Conservation (phyloP, 2,329 filamentous ascomycete species). For the Trichoderma atrobrunneum region DNA sequence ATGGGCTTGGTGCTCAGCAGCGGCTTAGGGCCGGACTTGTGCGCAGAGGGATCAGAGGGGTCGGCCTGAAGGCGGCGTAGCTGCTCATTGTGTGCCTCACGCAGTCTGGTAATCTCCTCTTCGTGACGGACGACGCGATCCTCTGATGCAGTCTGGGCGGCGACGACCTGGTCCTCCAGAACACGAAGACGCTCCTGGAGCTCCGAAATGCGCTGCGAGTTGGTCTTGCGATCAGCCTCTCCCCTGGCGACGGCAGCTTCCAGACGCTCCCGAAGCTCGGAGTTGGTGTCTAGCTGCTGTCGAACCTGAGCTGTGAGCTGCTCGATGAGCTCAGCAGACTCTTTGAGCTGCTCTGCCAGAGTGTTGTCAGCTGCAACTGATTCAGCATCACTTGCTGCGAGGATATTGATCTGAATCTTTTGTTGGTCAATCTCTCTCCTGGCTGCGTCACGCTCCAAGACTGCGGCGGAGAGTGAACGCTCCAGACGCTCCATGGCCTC, state of each 20-base stretch:
- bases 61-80: conserved; percentile 72
- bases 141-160: conserved; percentile 82
- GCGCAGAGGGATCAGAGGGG: conserved; percentile 31
- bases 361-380: conserved; percentile 59
- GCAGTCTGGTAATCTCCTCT: conserved; percentile 73
- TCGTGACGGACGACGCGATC: conserved; percentile 81
- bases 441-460: conserved; percentile 71
- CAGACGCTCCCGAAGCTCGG: conserved; percentile 70
- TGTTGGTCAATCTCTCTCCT: conserved; percentile 62
- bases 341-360: conserved; percentile 66
- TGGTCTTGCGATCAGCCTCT: conserved; percentile 77
- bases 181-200: conserved; percentile 77
- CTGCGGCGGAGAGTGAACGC: conserved; percentile 64
- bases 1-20: conserved; percentile 41
- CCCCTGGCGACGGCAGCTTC: conserved; percentile 77
- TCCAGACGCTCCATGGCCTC: conserved; percentile 64
- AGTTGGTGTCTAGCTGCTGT: conserved; percentile 76
- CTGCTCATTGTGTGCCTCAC: conserved; percentile 73
- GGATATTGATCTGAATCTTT: conserved; percentile 56
- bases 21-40: conserved; percentile 27
- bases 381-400: conserved; percentile 55
- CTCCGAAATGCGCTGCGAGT: conserved; percentile 76
- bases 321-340: conserved; percentile 75
- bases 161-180: conserved; percentile 80
- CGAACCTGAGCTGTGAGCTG: conserved; percentile 76